Percentiles rank a stretch among this genome's conserved stretches.
These are phyloP conservation scores for Aeminium ludgeri DNA, from an alignment of 495 filamentous ascomycete species.

Conservation along the genomic window DNA sequence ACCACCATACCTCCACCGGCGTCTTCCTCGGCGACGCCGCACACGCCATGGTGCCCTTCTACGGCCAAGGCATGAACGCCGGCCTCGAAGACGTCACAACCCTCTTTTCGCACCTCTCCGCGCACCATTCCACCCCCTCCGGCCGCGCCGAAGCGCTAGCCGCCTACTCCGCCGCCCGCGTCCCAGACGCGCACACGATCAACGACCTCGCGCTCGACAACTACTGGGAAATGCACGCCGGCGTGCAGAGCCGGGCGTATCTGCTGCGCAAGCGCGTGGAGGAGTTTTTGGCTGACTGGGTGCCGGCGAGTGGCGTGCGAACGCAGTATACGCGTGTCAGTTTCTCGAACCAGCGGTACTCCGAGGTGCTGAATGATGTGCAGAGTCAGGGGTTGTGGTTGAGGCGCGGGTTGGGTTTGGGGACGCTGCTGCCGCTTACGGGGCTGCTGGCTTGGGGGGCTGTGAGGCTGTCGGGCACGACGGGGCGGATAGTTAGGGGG, in stretches of 20 bases:
- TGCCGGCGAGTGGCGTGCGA: constrained; percentile 65
- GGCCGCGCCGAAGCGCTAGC: constrained; percentile 42
- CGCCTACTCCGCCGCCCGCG: constrained; percentile 55
- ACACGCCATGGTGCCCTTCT: constrained; percentile 81
- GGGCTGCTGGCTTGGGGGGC: too few species aligned
- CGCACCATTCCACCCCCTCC: constrained; percentile 28
- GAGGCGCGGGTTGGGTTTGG: constrained; percentile 12
- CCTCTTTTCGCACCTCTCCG: constrained; percentile 50
- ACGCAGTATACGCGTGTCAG: constrained; percentile 90
- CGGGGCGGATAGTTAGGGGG: too few species aligned
- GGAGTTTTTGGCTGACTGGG: constrained; percentile 58
- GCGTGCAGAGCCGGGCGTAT: constrained; percentile 61
- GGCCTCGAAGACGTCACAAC: constrained; percentile 28
- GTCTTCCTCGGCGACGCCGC: constrained; percentile 89
- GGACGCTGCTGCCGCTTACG: too few species aligned
- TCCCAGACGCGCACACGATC: constrained; percentile 68
- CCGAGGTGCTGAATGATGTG: constrained; percentile 53
- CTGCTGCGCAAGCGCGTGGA: constrained; percentile 67
- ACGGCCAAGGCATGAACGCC: constrained; percentile 31
- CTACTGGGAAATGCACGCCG: constrained; percentile 80
- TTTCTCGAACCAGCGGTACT: constrained; percentile 83
- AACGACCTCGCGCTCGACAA: constrained; percentile 84
- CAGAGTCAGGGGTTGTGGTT: constrained; percentile 51
- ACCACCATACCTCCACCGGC: constrained; percentile 60
- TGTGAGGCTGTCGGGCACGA: too few species aligned